Evolutionary conservation across 1,284 basidiomycete species (phyloP), one percentile per base, ranked within the genome.

Genomic region (Naganishia sp.): DNA sequence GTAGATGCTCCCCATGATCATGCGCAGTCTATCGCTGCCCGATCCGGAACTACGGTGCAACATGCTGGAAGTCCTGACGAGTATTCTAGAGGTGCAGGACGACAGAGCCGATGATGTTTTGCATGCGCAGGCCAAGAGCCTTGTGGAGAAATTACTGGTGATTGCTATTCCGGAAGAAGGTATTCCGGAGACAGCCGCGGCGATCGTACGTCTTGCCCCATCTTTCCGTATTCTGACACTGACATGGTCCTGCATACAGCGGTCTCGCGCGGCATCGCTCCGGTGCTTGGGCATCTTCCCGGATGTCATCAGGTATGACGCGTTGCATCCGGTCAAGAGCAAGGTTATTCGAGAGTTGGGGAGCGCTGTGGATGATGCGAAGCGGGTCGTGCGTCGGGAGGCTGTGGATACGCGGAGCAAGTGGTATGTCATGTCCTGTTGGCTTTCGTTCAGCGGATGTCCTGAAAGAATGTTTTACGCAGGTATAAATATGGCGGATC

Each of bases 1-100:
- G 0, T 74, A 95, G 89, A 84, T 98, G 16, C 86, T 97, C 70
- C 94, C 95, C 0, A 82, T 98, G 18, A 84, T 99, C 1, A 82
- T 99, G 54, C 90, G 90, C 23, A 89, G 91, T 1, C 84, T 99
- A 7, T 85, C 89, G 45, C 81, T 96, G 1, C 85, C 87, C 1
- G 88, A 93, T 75, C 77, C 85, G 5, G 83, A 85, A 25, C 87
- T 94, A 66, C 86, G 91, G 21, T 83, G 84, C 2, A 88, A 89
- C 77, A 88, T 94, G 43, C 90, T 97, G 56, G 86, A 89, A 63
- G 90, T 88, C 1, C 82, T 99, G 39, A 83, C 87, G 3, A 83
- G 86, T 0, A 86, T 92, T 21, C 86, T 90, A 3, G 84, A 86
- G 70, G 84, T 85, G 7, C 84, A 86, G 49, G 81, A 86, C 4